phyloP scores from a whole-genome alignment of 1,139 yeast species.

The Kurtzmaniella quercitrusa region DNA sequence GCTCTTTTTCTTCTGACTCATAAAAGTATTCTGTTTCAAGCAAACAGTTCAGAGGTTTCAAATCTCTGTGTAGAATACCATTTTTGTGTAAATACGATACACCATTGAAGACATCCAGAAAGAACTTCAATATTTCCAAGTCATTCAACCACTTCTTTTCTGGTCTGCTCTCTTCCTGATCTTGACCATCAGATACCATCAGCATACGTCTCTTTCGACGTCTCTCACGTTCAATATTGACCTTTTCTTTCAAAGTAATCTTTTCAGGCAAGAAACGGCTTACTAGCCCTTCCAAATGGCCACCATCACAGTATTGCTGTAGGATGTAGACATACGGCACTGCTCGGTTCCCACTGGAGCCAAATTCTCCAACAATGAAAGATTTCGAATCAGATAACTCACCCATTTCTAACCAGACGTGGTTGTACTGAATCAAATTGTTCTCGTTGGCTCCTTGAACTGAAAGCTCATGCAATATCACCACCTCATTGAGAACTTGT shows the following conservation, averaged over 20 bases:
- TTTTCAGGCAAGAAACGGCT: constrained; percentile 22
- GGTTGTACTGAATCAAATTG: constrained; percentile 79
- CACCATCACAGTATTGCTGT: constrained; percentile 87
- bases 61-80: constrained; percentile 79
- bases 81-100: constrained; percentile 66
- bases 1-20: constrained; percentile 5
- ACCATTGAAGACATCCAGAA: constrained; percentile 65
- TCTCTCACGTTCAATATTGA: constrained; percentile 20
- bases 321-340: constrained; percentile 82
- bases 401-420: constrained; percentile 86
- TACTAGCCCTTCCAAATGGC: constrained; percentile 72
- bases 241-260: constrained; percentile 24
- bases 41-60: constrained; percentile 84
- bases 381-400: constrained; percentile 44
- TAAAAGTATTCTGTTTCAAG: constrained; percentile 36
- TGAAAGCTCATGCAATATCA: constrained; percentile 50
- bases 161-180: constrained; percentile 22
- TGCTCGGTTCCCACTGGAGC: constrained; percentile 7
- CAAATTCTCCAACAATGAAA: constrained; percentile 35
- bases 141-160: constrained; percentile 23
- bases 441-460: constrained; percentile 38
- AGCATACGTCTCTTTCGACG: constrained; percentile 5
- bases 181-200: constrained; percentile 9
- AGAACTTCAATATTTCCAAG: constrained; percentile 54
- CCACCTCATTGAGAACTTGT: constrained; percentile 73